phyloP scores from a whole-genome alignment of 2,329 filamentous ascomycete genomes.

The Botryotinia narcissicola region DNA sequence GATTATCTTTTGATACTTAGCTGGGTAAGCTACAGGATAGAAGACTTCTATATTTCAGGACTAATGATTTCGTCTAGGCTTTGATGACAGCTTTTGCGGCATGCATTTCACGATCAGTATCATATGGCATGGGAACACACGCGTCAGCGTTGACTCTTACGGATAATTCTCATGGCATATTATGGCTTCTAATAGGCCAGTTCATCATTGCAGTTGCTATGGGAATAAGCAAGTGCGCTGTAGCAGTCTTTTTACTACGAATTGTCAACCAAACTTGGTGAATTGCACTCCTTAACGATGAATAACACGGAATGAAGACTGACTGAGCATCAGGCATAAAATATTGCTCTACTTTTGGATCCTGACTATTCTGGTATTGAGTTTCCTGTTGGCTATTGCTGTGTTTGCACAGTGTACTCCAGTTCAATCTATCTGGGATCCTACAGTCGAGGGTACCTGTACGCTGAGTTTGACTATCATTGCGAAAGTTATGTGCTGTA shows the following conservation, averaged over 20 bases:
- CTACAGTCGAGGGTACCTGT: conserved; percentile 1
- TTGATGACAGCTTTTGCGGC: conserved; percentile 6
- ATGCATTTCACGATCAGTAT: background rate
- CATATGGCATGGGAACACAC: conserved; percentile 13
- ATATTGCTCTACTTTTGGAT: conserved; percentile 12
- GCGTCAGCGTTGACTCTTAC: background rate
- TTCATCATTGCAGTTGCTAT: conserved; percentile 9
- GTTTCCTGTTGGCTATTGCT: conserved; percentile 1
- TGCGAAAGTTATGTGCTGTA: conserved; percentile 15
- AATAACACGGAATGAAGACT: background rate
- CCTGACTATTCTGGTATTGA: background rate
- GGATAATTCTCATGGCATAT: background rate
- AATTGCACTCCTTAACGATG: background rate
- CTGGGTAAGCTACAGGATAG: background rate
- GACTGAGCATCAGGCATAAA: background rate
- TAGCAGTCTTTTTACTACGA: conserved; percentile 9
- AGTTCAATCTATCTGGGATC: conserved; percentile 9
- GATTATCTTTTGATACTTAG: conserved; percentile 10
- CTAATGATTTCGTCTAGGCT: background rate
- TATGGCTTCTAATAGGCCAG: conserved; percentile 17
- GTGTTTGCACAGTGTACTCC: conserved; percentile 5
- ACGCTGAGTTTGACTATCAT: conserved; percentile 3
- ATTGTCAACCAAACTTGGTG: conserved; percentile 14
- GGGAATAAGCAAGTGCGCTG: conserved; percentile 18
- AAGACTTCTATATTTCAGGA: background rate